phyloP scores from a whole-genome alignment of 2,329 filamentous ascomycete genomes.

The Venturia oleaginea region DNA sequence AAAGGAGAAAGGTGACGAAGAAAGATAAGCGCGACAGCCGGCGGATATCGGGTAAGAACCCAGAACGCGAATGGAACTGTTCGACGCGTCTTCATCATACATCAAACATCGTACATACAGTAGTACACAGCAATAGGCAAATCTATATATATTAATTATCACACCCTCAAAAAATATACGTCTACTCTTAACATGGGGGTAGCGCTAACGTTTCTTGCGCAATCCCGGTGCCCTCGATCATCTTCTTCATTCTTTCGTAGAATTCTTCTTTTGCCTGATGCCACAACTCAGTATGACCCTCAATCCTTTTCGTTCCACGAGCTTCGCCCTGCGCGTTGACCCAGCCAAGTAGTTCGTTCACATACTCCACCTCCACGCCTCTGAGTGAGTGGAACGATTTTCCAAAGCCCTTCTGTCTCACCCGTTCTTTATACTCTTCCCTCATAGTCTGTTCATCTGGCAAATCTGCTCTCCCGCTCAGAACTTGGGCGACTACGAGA shows the following conservation, averaged over 20 bases:
- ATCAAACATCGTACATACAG: too few species aligned
- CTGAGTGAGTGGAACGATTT: slow-evolving; percentile 38
- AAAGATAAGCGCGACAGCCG: not conserved
- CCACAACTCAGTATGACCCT: slow-evolving; percentile 30
- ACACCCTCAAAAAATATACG: too few species aligned
- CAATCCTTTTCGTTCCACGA: slow-evolving; percentile 19
- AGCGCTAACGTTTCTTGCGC: not conserved
- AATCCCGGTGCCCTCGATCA: slow-evolving; percentile 17
- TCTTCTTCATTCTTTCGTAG: slow-evolving; percentile 24
- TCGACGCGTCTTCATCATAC: not conserved
- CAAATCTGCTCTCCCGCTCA: slow-evolving; percentile 42
- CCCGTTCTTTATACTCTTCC: slow-evolving; percentile 29
- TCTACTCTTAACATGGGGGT: not conserved
- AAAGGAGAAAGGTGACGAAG: not conserved
- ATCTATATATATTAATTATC: too few species aligned
- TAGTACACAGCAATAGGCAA: too few species aligned
- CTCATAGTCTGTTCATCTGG: slow-evolving; percentile 38
- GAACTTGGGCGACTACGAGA: slow-evolving; percentile 48
- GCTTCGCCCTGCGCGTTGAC: slow-evolving; percentile 26
- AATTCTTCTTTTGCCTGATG: slow-evolving; percentile 26
- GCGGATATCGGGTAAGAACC: not conserved
- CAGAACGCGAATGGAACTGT: too few species aligned
- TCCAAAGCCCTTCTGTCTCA: slow-evolving; percentile 32
- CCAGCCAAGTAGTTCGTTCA: slow-evolving; percentile 30
- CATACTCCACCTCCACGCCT: slow-evolving; percentile 31